phyloP scores from a whole-genome alignment of 2,329 filamentous ascomycete species.

The Bipolaris victoriae region DNA sequence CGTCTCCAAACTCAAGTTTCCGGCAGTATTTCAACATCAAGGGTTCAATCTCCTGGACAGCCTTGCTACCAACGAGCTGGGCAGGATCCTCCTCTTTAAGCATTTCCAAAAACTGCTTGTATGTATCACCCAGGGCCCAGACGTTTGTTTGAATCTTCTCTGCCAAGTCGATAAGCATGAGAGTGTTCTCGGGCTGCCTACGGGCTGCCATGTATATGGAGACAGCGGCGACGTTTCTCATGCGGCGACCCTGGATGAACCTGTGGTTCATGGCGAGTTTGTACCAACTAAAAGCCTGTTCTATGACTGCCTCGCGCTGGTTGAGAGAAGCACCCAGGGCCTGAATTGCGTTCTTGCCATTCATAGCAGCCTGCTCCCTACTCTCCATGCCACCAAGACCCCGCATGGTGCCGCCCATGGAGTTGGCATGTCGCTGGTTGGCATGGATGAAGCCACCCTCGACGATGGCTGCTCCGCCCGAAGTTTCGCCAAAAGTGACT shows the following conservation, averaged over 20 bases:
- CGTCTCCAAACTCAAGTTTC: conserved; percentile 86
- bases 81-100: conserved; percentile 67
- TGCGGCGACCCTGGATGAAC: conserved; percentile 72
- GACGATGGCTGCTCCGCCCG: conserved; percentile 83
- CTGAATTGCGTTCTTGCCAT: conserved; percentile 53
- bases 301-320: conserved; percentile 45
- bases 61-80: conserved; percentile 44
- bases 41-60: conserved; percentile 80
- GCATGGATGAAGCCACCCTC: conserved; percentile 88
- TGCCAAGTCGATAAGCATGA: conserved; percentile 95
- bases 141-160: conserved; percentile 86
- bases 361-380: conserved; percentile 68
- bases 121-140: conserved; percentile 87
- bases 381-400: conserved; percentile 59
- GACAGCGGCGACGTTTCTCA: conserved; percentile 85
- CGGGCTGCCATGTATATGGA: conserved; percentile 90
- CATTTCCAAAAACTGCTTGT: conserved; percentile 77
- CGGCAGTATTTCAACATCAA: conserved; percentile 89
- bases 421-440: conserved; percentile 79
- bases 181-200: conserved; percentile 75
- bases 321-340: conserved; percentile 49
- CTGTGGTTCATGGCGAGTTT: conserved; percentile 63
- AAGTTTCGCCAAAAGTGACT: conserved; percentile 86
- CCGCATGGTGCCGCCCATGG: conserved; percentile 57
- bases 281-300: conserved; percentile 53